phyloP scores from a whole-genome alignment of 441 rosid genomes.

The Gossypium schwendimanii region DNA sequence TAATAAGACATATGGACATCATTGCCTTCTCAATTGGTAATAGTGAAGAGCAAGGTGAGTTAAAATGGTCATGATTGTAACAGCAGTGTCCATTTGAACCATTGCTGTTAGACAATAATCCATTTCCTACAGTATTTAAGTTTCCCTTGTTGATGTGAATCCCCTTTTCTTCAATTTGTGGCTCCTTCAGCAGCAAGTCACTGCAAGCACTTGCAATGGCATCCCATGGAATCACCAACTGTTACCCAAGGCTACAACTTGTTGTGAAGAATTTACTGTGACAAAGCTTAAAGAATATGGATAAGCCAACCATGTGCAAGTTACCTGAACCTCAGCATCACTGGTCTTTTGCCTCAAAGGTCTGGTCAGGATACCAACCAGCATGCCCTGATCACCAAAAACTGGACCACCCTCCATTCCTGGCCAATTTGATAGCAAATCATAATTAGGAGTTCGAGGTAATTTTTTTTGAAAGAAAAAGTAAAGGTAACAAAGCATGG shows the following conservation, averaged over 20 bases:
- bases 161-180: conserved; percentile 44
- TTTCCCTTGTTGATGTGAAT: conserved; percentile 31
- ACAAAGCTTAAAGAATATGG: conserved; percentile 26
- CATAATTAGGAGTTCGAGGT: conserved; percentile 20
- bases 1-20: conserved; percentile 77
- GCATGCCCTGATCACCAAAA: conserved; percentile 49
- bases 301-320: conserved; percentile 18
- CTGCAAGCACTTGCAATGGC: conserved; percentile 87
- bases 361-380: conserved; percentile 71
- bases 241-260: conserved; percentile 82
- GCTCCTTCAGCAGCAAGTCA: conserved; percentile 68
- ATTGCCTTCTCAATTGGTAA: conserved; percentile 49
- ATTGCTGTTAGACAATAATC: conserved; percentile 16
- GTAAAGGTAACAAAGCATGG: conserved; percentile 16
- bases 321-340: conserved; percentile 94
- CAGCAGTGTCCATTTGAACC: conserved; percentile 21
- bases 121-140: conserved; percentile 40
- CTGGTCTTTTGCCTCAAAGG: conserved; percentile 76
- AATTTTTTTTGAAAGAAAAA: neutral
- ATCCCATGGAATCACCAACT: conserved; percentile 99
- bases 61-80: conserved; percentile 16
- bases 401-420: conserved; percentile 94
- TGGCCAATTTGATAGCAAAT: conserved; percentile 25
- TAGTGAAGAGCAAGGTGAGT: conserved; percentile 19
- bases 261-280: conserved; percentile 49